Base-by-base conservation (phyloP, 2,329 filamentous ascomycete genomes). In the Sporothrix pallida region DNA sequence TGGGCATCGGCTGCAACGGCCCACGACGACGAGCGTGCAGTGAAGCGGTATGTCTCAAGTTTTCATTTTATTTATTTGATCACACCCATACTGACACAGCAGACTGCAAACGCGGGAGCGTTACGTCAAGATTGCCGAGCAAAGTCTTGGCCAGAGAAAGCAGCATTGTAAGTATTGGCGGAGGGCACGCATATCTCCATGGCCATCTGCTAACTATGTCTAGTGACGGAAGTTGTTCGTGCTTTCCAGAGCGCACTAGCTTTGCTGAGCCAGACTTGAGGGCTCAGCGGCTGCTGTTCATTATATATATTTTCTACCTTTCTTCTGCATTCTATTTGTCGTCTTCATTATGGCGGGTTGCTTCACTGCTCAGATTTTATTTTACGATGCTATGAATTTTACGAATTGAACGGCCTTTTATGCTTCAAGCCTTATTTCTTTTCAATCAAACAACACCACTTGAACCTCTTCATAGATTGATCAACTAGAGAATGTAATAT, bases 51-150 rank as follows among this genome's bases (percentile, higher is more conserved):
- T 72, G 82, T 74, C 26, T 46, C n/a, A 10, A 31, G 2, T 42
- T 23, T 13, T 56, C 15, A 17, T 13, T n/a, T 9, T 67, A 13
- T 26, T 23, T 8, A 23, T 67, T n/a, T 46, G 5, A 60, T 8
- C 68, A 2, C 15, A 1, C 12, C n/a, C 13, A 26, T 31, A 52
- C 75, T 70, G 71, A 78, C 63, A 77, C 13, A 56, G 5, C 75
- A 93, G 92, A 72, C 86, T 97, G 63, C 92, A 91, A 79, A 98
- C 95, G 1, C 90, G 94, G 75, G 90, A 92, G 80, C 86, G 89
- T 75, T 92, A 91, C 80, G 93, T 97, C 44, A 89, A 91, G 75
- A 85, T 93, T 60, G 89, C 91, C 0, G 95, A 97, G 80, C 84
- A 89, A 54, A 87, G 86, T 37, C 85, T 97, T 73, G 89, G 90